These are phyloP conservation scores for Lachnellula occidentalis DNA, from an alignment of 2,329 filamentous ascomycete species.

Conservation along the genomic window DNA sequence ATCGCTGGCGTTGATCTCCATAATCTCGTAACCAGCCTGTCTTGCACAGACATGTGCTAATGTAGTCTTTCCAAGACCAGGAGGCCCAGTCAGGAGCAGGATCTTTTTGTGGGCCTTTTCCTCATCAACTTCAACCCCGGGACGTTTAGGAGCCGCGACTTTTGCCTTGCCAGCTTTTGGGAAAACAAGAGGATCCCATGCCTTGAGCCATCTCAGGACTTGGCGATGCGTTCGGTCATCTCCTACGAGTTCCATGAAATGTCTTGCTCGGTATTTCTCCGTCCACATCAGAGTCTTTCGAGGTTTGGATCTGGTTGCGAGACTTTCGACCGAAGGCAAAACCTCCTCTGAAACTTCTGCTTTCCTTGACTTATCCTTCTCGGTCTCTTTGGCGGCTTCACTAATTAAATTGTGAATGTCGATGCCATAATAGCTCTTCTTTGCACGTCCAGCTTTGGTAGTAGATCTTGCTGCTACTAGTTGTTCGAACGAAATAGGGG, in stretches of 20 bases:
- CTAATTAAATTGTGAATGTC: constrained; percentile 82
- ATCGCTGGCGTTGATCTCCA: constrained; percentile 97
- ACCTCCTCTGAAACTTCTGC: constrained; percentile 34
- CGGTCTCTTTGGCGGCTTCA: constrained; percentile 51
- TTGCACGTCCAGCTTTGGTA: constrained; percentile 61
- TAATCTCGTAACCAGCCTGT: constrained; percentile 91
- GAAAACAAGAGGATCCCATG: constrained; percentile 90
- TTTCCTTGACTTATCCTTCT: constrained; percentile 34
- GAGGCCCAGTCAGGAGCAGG: constrained; percentile 82
- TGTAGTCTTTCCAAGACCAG: constrained; percentile 92
- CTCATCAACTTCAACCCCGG: constrained; percentile 47
- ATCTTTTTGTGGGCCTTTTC: constrained; percentile 83
- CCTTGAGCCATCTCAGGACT: constrained; percentile 89
- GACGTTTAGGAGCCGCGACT: constrained; percentile 37
- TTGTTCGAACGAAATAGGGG: constrained; percentile 54
- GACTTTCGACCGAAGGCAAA: constrained; percentile 37
- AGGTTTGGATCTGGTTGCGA: constrained; percentile 22
- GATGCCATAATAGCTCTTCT: constrained; percentile 82
- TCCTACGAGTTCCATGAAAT: constrained; percentile 88
- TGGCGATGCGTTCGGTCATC: constrained; percentile 90
- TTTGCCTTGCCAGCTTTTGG: constrained; percentile 60
- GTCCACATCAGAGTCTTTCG: constrained; percentile 70
- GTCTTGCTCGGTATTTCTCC: constrained; percentile 90
- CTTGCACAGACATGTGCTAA: constrained; percentile 91
- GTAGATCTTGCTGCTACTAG: constrained; percentile 64